These are phyloP conservation scores for Torrubiellomyces zombiae DNA, from an alignment of 2,329 filamentous ascomycete species.

Conservation along the genomic window DNA sequence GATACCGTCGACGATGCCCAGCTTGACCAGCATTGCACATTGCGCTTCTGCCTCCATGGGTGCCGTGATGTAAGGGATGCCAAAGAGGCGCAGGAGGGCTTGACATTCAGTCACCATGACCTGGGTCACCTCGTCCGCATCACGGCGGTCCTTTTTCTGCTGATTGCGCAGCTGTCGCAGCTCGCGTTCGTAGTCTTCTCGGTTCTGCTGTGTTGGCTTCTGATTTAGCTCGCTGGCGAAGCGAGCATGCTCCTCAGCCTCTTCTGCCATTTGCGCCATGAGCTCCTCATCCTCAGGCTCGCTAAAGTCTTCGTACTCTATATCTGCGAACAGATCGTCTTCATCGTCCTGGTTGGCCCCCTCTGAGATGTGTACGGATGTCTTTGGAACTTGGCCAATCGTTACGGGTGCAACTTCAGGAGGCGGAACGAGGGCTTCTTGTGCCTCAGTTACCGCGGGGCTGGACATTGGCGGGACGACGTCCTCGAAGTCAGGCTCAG, in stretches of 20 bases:
- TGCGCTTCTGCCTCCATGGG: slow-evolving; percentile 99
- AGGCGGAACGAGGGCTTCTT: too few species aligned
- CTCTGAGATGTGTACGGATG: too few species aligned
- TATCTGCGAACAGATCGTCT: slow-evolving; percentile 29
- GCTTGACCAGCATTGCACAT: slow-evolving; percentile 73
- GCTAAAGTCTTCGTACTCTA: slow-evolving; percentile 59
- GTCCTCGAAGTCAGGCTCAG: too few species aligned
- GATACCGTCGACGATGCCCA: slow-evolving; percentile 89
- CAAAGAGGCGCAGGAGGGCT: slow-evolving; percentile 74
- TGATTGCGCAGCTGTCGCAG: slow-evolving; percentile 77
- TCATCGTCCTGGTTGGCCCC: too few species aligned
- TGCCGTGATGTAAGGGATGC: slow-evolving; percentile 88
- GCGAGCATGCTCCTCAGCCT: slow-evolving; percentile 84
- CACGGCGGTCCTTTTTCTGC: slow-evolving; percentile 88
- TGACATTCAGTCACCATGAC: slow-evolving; percentile 95
- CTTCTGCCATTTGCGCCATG: slow-evolving; percentile 67
- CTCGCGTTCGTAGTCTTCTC: slow-evolving; percentile 71
- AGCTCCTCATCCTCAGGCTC: slow-evolving; percentile 89
- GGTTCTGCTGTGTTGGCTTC: slow-evolving; percentile 51
- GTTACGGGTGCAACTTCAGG: too few species aligned
- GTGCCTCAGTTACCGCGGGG: too few species aligned
- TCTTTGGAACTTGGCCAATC: too few species aligned
- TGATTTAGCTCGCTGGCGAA: slow-evolving; percentile 81
- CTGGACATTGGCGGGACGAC: too few species aligned
- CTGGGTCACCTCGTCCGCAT: slow-evolving; percentile 92